Percentiles rank a stretch among this genome's conserved stretches.
Conservation (phyloP, 1,139 yeast species). For the Suhomyces atakaporum region DNA sequence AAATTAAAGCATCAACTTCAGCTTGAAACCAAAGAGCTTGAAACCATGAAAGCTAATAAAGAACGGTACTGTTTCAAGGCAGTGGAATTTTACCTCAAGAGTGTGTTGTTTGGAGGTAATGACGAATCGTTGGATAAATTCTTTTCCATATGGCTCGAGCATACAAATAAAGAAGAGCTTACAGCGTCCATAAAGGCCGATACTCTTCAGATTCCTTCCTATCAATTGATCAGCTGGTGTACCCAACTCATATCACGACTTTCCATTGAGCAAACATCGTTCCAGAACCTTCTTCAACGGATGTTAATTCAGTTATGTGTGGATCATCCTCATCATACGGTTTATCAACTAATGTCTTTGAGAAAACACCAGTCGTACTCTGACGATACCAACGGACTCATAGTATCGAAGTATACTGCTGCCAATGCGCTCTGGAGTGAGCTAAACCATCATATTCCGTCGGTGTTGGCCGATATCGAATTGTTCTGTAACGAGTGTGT, state of each 20-base stretch:
- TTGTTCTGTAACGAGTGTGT: slow-evolving; percentile 53
- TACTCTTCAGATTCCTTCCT: slow-evolving; percentile 49
- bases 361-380: slow-evolving; percentile 43
- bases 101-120: slow-evolving; percentile 51
- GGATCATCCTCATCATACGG: slow-evolving; percentile 75
- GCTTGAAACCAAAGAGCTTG: slow-evolving; percentile 52
- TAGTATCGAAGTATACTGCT: slow-evolving; percentile 51
- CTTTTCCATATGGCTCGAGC: slow-evolving; percentile 84
- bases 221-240: slow-evolving; percentile 75
- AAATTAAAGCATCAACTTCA: slow-evolving; percentile 50
- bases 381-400: slow-evolving; percentile 32
- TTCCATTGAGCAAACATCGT: slow-evolving; percentile 45
- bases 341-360: slow-evolving; percentile 67
- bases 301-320: slow-evolving; percentile 54
- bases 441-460: slow-evolving; percentile 19
- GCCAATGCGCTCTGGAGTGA: slow-evolving; percentile 50
- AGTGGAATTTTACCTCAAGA: slow-evolving; percentile 58
- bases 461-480: slow-evolving; percentile 44
- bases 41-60: slow-evolving; percentile 36
- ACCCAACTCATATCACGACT: slow-evolving; percentile 81
- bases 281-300: slow-evolving; percentile 56
- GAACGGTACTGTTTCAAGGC: slow-evolving; percentile 55
- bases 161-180: slow-evolving; percentile 44
- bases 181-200: slow-evolving; percentile 36
- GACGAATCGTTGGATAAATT: slow-evolving; percentile 72